Percentiles rank a stretch among this genome's conserved stretches.
Conservation (phyloP, 2,329 filamentous ascomycete species). For the Talaromyces albobiverticillius region DNA sequence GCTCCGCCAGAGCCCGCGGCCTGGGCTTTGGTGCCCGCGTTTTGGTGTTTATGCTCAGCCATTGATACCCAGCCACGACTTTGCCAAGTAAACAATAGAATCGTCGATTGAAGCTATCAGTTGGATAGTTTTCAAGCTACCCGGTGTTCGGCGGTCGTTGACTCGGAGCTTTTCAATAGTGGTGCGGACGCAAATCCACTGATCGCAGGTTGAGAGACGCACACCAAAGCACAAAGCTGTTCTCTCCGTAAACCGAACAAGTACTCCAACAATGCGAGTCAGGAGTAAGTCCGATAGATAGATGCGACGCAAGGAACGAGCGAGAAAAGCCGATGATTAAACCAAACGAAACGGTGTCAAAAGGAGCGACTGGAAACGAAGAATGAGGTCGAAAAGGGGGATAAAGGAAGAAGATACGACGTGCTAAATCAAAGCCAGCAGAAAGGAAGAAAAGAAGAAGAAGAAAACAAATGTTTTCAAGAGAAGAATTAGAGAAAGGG, state of each 20-base stretch:
- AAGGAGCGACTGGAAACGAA: slow-evolving; percentile 15
- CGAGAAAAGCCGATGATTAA: not conserved
- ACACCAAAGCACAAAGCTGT: not conserved
- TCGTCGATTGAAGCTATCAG: not conserved
- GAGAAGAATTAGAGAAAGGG: not conserved
- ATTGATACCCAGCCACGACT: slow-evolving; percentile 29
- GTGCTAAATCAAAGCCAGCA: slow-evolving; percentile 6
- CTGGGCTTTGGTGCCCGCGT: slow-evolving; percentile 49
- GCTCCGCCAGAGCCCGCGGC: slow-evolving; percentile 36
- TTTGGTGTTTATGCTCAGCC: slow-evolving; percentile 60
- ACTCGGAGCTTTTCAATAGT: not conserved
- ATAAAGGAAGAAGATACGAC: slow-evolving; percentile 10
- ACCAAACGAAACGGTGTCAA: not conserved
- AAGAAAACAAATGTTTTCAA: not conserved
- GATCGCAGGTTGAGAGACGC: not conserved
- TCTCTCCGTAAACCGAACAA: not conserved
- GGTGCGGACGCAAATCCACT: not conserved
- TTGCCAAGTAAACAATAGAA: not conserved
- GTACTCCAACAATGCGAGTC: not conserved
- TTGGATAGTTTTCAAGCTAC: not conserved
- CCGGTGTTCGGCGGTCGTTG: not conserved
- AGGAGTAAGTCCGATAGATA: not conserved
- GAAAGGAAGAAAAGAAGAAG: slow-evolving; percentile 10
- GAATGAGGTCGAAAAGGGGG: slow-evolving; percentile 6
- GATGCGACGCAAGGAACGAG: no score